Evolutionary conservation across 768 basidiomycete genomes (phyloP).

Genomic region (Auricularia heimuer): DNA sequence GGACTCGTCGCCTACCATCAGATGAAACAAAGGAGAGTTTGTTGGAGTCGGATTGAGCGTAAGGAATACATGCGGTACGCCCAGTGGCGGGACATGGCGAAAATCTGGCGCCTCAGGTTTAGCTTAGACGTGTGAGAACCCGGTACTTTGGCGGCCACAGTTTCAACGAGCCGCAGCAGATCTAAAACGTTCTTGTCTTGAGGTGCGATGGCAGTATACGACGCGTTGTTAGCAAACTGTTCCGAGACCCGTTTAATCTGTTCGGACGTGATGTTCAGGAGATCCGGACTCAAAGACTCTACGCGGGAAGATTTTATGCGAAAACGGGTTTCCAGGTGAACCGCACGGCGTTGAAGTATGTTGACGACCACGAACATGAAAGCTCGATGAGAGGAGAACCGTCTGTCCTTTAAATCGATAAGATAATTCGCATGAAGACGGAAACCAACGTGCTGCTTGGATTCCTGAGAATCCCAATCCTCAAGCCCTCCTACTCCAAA

Average conservation of each 20-base stretch:
- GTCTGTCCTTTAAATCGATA: slow-evolving; percentile 13
- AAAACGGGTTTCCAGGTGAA: slow-evolving; percentile 19
- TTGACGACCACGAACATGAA: slow-evolving; percentile 22
- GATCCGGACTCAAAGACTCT: slow-evolving; percentile 8
- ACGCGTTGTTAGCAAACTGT: slow-evolving; percentile 8
- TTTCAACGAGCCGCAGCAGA: slow-evolving; percentile 21
- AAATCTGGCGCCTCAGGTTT: slow-evolving; percentile 15
- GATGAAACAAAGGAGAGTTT: slow-evolving; percentile 23
- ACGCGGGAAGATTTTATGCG: slow-evolving; percentile 12
- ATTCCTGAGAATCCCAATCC: slow-evolving; percentile 1
- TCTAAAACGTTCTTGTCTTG: slow-evolving; percentile 16
- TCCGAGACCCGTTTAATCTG: slow-evolving; percentile 4
- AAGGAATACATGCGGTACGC: slow-evolving; percentile 19
- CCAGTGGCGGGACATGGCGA: slow-evolving; percentile 20
- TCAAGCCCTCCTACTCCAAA: slow-evolving; percentile 25
- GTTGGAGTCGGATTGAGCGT: slow-evolving; percentile 18
- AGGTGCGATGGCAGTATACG: neutral
- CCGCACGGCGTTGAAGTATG: slow-evolving; percentile 16
- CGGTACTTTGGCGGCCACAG: slow-evolving; percentile 21
- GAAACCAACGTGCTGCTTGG: slow-evolving; percentile 9
- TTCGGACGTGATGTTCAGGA: slow-evolving; percentile 5
- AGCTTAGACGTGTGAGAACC: slow-evolving; percentile 24
- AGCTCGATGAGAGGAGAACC: slow-evolving; percentile 17
- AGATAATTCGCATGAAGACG: slow-evolving; percentile 17
- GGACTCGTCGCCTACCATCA: slow-evolving; percentile 18